Base-by-base conservation (phyloP, 208 protist genomes). In the Wallacemonas collosoma region DNA sequence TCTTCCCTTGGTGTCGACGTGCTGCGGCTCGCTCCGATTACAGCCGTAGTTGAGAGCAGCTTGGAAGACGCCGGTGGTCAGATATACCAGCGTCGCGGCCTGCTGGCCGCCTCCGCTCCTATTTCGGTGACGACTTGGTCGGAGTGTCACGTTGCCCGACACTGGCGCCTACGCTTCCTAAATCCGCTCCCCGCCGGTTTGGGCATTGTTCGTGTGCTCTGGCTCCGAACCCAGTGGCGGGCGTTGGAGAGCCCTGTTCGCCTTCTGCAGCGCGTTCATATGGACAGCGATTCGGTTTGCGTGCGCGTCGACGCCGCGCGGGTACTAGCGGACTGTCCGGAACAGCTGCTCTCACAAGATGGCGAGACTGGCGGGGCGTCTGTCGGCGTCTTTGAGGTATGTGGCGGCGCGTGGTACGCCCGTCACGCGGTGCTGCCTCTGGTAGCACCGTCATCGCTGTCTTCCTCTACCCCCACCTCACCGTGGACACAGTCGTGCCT, bases 151-250 rank as follows among this genome's bases (percentile, higher is more conserved):
- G 79, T 79, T 4, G 76, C 80, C 4, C 83, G 86, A 2, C 87
- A 85, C 70, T 95, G 90, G 90, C 78, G 86, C 1, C 36, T 95
- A 64, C 76, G 77, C 53, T 91, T 95, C 56, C 14, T 75, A 38
- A 75, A 65, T 0, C 43, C 66, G 1, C 41, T 92, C 4, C 90
- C 90, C 9, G 51, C 63, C 2, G 73, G 45, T 11, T 62, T 88
- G 15, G 87, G 90, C 4, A 36, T 95, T 11, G 87, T 86, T 35
- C 76, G 82, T 2, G 66, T 91, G 1, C 75, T 92, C 12, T 93
- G 87, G 87, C 82, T 84, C 60, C 72, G 81, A 44, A 72, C 70
- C 7, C 43, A 63, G 7, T 72, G 71, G 45, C 53, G 56, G 3
- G n/a, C 44, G 6, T 6, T 17, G n/a, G 60, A 65, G 15, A 35